A percentile compares a stretch with the other conserved stretches of the same genome.
These are phyloP conservation scores for Ascoidea rubescens DNA, from an alignment of 805 yeast genomes.

Conservation along the genomic window DNA sequence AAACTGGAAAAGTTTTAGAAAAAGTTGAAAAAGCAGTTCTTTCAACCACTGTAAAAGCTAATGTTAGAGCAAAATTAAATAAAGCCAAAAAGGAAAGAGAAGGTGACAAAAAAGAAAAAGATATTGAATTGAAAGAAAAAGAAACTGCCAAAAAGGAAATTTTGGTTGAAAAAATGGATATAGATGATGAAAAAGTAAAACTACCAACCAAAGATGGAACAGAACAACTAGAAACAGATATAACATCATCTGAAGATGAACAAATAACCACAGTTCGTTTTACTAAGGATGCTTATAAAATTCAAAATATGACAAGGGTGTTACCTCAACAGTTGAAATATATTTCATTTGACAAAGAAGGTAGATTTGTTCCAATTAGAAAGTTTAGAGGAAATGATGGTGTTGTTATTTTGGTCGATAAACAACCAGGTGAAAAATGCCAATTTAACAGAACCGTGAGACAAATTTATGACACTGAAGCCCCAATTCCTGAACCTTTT, in stretches of 20 bases:
- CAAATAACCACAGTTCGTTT: conserved; percentile 9
- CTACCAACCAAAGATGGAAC: conserved; percentile 12
- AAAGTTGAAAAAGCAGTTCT: conserved; percentile 86
- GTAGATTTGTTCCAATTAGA: conserved; percentile 73
- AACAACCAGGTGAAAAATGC: conserved; percentile 41
- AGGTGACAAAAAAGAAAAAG: conserved; percentile 38
- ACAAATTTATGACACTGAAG: conserved; percentile 60
- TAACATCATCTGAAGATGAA: conserved; percentile 14
- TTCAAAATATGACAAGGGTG: conserved; percentile 75
- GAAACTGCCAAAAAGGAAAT: conserved; percentile 17
- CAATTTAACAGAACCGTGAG: conserved; percentile 73
- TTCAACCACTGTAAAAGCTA: conserved; percentile 89
- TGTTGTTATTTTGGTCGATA: conserved; percentile 57
- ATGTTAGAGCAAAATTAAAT: conserved; percentile 60
- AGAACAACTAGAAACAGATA: conserved; percentile 13
- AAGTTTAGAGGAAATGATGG: conserved; percentile 54
- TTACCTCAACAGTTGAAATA: conserved; percentile 79
- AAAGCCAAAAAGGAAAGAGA: conserved; percentile 38
- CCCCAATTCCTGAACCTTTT: conserved; percentile 62
- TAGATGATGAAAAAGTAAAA: conserved; percentile 11
- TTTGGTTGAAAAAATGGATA: conserved; percentile 8
- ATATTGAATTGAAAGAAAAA: conserved; percentile 23
- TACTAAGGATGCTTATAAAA: conserved; percentile 42
- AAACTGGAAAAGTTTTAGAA: conserved; percentile 71
- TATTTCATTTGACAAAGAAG: conserved; percentile 62